Evolutionary conservation across 208 protist genomes (phyloP).

Genomic region (Crithidia bombi): DNA sequence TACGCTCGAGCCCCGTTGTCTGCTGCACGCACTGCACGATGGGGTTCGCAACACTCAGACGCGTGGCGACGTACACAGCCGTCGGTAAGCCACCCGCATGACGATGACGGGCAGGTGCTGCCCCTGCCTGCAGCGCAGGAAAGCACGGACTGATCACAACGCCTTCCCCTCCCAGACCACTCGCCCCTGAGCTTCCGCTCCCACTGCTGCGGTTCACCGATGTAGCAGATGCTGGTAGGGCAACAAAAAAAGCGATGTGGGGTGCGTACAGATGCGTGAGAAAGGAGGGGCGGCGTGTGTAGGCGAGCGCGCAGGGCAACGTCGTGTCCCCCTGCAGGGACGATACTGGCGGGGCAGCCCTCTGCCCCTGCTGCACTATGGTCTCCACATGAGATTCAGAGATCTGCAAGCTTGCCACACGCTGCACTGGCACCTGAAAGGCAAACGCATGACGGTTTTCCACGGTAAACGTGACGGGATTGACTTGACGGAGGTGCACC

Average conservation of each 20-base stretch:
- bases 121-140: conserved; percentile 1
- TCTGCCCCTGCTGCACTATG: too few species aligned
- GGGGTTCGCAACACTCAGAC: conserved; percentile 51
- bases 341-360: background rate
- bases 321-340: background rate
- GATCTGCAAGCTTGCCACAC: conserved; percentile 9
- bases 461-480: conserved; percentile 59
- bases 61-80: conserved; percentile 12
- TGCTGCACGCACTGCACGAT: conserved; percentile 62
- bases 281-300: conserved; percentile 55
- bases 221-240: conserved; percentile 12
- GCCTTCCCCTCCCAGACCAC: conserved; percentile 11
- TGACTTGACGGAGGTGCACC: conserved; percentile 55
- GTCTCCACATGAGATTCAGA: too few species aligned
- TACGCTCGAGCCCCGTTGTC: conserved; percentile 14
- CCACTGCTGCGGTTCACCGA: background rate
- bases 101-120: background rate
- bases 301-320: conserved; percentile 28
- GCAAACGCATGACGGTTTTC: conserved; percentile 43
- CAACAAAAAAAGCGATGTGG: conserved; percentile 62
- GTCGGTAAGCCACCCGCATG: background rate
- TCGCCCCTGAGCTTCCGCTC: background rate
- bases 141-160: conserved; percentile 44
- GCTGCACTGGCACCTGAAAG: conserved; percentile 39
- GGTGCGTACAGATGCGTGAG: conserved; percentile 64